Conservation (phyloP, 192 early-diverging fungal species). For the Coemansia sp. region DNA sequence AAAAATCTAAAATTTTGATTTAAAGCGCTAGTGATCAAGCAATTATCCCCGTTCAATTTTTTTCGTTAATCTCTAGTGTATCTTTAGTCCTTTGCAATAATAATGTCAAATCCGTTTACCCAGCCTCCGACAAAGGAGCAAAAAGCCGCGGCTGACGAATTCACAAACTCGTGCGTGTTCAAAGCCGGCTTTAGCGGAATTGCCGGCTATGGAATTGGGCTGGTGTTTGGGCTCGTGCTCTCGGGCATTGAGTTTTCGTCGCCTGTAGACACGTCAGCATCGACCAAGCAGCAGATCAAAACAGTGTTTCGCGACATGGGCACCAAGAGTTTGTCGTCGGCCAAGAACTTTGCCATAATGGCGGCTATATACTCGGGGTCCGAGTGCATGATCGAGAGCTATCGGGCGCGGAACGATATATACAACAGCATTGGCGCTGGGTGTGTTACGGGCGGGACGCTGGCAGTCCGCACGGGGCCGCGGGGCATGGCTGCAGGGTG, state of each 20-base stretch:
- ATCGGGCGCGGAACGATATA: conserved; percentile 92
- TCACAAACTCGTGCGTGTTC: conserved; percentile 72
- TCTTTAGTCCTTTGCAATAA: background rate
- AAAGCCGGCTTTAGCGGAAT: conserved; percentile 68
- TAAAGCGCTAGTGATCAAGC: no score
- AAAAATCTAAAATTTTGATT: no score
- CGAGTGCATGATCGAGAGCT: conserved; percentile 95
- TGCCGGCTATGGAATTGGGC: conserved; percentile 84
- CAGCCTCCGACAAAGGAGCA: conserved; percentile 39
- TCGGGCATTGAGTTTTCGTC: conserved; percentile 83
- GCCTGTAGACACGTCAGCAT: conserved; percentile 63
- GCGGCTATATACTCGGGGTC: conserved; percentile 88
- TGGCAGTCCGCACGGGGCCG: conserved; percentile 75
- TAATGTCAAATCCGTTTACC: conserved; percentile 45
- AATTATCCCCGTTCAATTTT: background rate
- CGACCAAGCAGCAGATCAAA: conserved; percentile 82
- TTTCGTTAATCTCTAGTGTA: background rate
- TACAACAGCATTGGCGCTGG: conserved; percentile 88
- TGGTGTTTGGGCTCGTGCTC: conserved; percentile 90
- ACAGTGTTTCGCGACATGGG: conserved; percentile 88
- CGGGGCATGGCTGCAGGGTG: conserved; percentile 76
- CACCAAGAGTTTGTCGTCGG: conserved; percentile 69
- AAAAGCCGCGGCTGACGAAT: conserved; percentile 29
- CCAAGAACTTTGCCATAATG: conserved; percentile 91
- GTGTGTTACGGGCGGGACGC: conserved; percentile 85